Percentiles rank a stretch among this genome's conserved stretches.
Evolutionary conservation across 208 protist species (phyloP).

Genomic region (Blechomonas ayalai): DNA sequence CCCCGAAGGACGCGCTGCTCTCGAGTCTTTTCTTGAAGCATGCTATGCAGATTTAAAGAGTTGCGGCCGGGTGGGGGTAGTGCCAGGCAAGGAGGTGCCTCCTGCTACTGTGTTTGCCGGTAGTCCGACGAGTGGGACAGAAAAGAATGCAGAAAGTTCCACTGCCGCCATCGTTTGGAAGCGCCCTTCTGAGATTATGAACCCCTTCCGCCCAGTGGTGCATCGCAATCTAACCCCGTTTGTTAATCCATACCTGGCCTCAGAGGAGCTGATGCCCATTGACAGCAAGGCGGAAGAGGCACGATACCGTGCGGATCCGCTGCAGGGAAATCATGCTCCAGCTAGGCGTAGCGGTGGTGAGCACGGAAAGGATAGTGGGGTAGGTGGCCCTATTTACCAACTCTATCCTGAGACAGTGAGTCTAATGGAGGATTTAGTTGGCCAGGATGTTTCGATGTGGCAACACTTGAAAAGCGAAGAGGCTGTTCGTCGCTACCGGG

Average conservation of each 20-base stretch:
- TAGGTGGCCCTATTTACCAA: slow-evolving; percentile 29
- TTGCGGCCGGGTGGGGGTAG: no score
- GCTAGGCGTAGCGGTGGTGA: not conserved
- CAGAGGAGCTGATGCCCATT: slow-evolving; percentile 16
- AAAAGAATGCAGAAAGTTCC: no score
- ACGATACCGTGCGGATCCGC: slow-evolving; percentile 4
- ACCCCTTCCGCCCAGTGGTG: slow-evolving; percentile 86
- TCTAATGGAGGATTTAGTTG: slow-evolving; percentile 43
- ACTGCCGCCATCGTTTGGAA: slow-evolving; percentile 42
- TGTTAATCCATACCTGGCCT: slow-evolving; percentile 58
- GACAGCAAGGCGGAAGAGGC: slow-evolving; percentile 31
- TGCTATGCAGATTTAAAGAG: not conserved
- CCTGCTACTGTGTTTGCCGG: no score
- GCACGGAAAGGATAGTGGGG: slow-evolving; percentile 11
- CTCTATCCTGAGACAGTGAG: slow-evolving; percentile 70
- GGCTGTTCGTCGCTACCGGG: slow-evolving; percentile 48
- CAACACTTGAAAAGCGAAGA: slow-evolving; percentile 14
- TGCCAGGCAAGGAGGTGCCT: no score
- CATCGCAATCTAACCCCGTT: slow-evolving; percentile 81
- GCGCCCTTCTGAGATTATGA: slow-evolving; percentile 56
- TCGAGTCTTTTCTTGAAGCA: slow-evolving; percentile 7
- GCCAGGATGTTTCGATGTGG: slow-evolving; percentile 29
- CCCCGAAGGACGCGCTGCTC: slow-evolving; percentile 1
- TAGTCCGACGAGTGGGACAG: no score
- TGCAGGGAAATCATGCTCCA: not conserved